Evolutionary conservation across 2,329 filamentous ascomycete species (phyloP), one percentile per base, ranked within the genome.

Genomic region (Trichophyton schoenleinii): DNA sequence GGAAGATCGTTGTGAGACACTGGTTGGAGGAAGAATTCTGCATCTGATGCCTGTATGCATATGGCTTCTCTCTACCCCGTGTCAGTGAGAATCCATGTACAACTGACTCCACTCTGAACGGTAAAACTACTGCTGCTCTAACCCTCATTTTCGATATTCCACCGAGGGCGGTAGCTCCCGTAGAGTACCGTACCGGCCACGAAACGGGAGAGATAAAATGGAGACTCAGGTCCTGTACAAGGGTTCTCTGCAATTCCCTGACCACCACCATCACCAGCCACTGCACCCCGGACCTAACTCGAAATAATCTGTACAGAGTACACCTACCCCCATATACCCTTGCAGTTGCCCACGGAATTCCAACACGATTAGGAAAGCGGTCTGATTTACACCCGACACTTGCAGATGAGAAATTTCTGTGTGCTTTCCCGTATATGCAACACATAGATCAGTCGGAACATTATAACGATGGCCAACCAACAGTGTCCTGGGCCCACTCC

Each of bases 1-100:
- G 92, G 0, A 83, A 81, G 69, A 71, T 88, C 11, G 89, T 96
- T 38, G 77, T 94, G 61, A 81, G 79, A 68, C 92, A 97, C 75
- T 97, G 89, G 87, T 75, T 91, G 1, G 80, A 86, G 59, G 80
- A 86, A 55, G 86, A 87, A 69, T 96, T 97, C 28, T 18, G 34
- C 18, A 28, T 57, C 41, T 63, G 41, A 63, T 13, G 48, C 48
- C 15, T 28, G 18, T 55, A 55, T 55, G 13, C 28, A n/a, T 36
- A n/a, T 52, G 46, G 11, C 22, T 52, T 52, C 46, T 13, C 22
- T n/a, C 6, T 55, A 9, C 22, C 38, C n/a, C 8, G 8, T 13
- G 11, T 15, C 28, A 36, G 8, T 5, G 13, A 6, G 31, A n/a
- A 55, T 28, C 31, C 13, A n/a, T 22, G 31, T 31, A 55, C 15